Percentiles rank a stretch among this genome's conserved stretches.
phyloP scores from a whole-genome alignment of 1,284 basidiomycete species.

The Melampsora americana region DNA sequence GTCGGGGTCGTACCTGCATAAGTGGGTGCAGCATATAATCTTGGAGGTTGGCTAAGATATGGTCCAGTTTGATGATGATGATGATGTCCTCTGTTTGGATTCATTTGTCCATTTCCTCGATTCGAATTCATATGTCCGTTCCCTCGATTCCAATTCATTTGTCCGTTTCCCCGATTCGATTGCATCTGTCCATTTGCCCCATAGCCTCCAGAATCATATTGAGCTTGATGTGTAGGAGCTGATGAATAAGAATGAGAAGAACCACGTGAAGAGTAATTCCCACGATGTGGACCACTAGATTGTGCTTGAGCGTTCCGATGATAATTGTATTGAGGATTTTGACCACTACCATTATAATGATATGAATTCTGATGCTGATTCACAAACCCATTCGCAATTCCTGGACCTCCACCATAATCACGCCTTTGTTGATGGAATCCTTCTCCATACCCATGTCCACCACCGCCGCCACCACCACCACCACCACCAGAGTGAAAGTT shows the following conservation, averaged over 20 bases:
- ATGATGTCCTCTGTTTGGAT: neutral
- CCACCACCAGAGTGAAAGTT: slow-evolving; percentile 53
- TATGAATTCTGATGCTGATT: slow-evolving; percentile 8
- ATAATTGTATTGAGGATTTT: slow-evolving; percentile 14
- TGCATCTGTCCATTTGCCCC: too few relatives aligned
- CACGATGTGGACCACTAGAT: neutral
- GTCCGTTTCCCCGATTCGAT: too few relatives aligned
- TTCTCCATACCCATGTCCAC: neutral
- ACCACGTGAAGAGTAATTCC: neutral
- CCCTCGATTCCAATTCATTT: too few relatives aligned
- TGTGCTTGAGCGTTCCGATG: neutral
- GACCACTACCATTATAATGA: slow-evolving; percentile 14
- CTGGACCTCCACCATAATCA: slow-evolving; percentile 37
- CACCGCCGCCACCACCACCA: slow-evolving; percentile 50
- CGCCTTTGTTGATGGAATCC: slow-evolving; percentile 41
- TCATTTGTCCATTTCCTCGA: neutral
- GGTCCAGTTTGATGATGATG: neutral
- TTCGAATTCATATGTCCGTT: neutral
- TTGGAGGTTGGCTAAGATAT: neutral
- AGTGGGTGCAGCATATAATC: neutral
- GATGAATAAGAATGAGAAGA: neutral
- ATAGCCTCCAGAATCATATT: neutral
- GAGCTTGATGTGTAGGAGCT: neutral
- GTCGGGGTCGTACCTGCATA: neutral
- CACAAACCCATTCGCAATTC: slow-evolving; percentile 14